Evolutionary conservation across 768 basidiomycete species (phyloP).

Genomic region (Mycena vulgaris): DNA sequence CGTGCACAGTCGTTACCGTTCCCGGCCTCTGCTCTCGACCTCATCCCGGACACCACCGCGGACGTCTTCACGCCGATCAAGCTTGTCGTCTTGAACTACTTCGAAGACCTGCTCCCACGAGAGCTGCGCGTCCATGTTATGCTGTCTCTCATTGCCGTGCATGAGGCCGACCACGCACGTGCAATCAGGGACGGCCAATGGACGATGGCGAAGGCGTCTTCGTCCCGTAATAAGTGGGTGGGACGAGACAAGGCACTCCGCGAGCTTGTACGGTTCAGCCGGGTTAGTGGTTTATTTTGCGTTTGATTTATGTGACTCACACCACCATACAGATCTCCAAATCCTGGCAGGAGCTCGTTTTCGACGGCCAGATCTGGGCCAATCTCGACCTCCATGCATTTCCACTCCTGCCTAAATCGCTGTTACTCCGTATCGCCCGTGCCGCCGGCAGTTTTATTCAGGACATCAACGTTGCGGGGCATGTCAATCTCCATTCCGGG

Average conservation of each 20-base stretch:
- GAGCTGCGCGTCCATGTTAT: conserved; percentile 80
- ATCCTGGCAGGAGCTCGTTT: conserved; percentile 80
- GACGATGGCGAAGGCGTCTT: conserved; percentile 73
- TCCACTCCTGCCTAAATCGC: conserved; percentile 65
- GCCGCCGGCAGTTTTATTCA: conserved; percentile 76
- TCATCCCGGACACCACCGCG: conserved; percentile 63
- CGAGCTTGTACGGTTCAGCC: conserved; percentile 84
- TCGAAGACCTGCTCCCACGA: conserved; percentile 79
- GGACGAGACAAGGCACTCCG: conserved; percentile 81
- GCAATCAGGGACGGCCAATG: conserved; percentile 65
- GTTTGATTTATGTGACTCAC: background rate
- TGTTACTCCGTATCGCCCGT: conserved; percentile 68
- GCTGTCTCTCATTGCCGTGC: conserved; percentile 65
- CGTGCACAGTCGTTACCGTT: conserved; percentile 78
- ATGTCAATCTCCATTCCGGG: conserved; percentile 64
- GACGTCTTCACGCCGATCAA: conserved; percentile 70
- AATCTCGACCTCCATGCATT: conserved; percentile 75
- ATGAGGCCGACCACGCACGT: conserved; percentile 71
- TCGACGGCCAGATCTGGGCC: conserved; percentile 92
- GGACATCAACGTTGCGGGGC: conserved; percentile 75
- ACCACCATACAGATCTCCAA: conserved; percentile 78
- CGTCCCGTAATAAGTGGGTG: conserved; percentile 78
- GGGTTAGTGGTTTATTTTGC: conserved; percentile 65
- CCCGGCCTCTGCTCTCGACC: conserved; percentile 73
- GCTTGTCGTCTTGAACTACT: conserved; percentile 67